A percentile compares a stretch with the other conserved stretches of the same genome.
These are phyloP conservation scores for Fusarium sp. DNA, from an alignment of 2,329 filamentous ascomycete genomes.

Conservation along the genomic window DNA sequence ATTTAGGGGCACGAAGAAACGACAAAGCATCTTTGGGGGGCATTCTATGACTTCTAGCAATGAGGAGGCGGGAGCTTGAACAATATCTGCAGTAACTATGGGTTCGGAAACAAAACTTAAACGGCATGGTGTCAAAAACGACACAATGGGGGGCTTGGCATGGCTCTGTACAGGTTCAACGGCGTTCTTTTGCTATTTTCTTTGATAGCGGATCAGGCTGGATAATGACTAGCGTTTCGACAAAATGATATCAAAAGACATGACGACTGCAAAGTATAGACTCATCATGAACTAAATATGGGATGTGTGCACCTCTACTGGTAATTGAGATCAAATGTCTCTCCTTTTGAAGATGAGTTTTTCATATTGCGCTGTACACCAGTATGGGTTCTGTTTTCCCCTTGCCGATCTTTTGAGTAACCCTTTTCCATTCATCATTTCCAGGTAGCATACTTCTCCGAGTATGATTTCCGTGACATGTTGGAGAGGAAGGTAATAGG, in stretches of 20 bases:
- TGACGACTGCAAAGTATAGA: slow-evolving; percentile 2
- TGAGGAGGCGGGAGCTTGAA: slow-evolving; percentile 14
- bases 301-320: not conserved
- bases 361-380: too few species aligned
- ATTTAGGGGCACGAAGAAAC: slow-evolving; percentile 26
- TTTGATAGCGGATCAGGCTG: slow-evolving; percentile 32
- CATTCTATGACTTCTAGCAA: slow-evolving; percentile 32
- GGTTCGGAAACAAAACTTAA: slow-evolving; percentile 21
- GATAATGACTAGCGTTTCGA: slow-evolving; percentile 34
- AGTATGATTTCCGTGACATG: too few species aligned
- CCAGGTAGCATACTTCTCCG: not conserved
- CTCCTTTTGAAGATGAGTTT: too few species aligned
- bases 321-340: too few species aligned
- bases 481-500: too few species aligned
- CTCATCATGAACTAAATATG: not conserved
- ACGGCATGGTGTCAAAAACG: slow-evolving; percentile 19
- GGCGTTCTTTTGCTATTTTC: slow-evolving; percentile 42
- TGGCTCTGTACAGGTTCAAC: slow-evolving; percentile 37
- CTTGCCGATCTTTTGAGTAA: not conserved
- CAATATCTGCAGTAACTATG: slow-evolving; percentile 14
- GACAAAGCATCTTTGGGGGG: slow-evolving; percentile 28
- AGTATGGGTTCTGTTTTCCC: not conserved
- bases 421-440: too few species aligned
- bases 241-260: slow-evolving; percentile 35
- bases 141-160: slow-evolving; percentile 19